These are phyloP conservation scores for Elaeis guineensis DNA, from an alignment of 176 grass and related monocot species.

Conservation along the genomic window DNA sequence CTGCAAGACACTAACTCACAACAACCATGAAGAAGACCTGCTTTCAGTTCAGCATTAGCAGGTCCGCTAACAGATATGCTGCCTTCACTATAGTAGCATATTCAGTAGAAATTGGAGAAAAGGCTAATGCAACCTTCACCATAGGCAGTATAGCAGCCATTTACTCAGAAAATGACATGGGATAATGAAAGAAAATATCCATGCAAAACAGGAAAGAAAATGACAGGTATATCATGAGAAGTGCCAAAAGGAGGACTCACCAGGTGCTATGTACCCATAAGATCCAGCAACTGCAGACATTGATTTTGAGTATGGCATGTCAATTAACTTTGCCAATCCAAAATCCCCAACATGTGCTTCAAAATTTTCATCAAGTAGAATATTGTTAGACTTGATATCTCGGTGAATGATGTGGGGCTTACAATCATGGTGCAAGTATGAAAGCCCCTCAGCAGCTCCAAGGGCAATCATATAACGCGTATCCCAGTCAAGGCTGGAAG, in stretches of 20 bases:
- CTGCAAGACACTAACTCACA: no score
- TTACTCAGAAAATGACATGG: no score
- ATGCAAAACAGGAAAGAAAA: no score
- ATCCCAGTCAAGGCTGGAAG: conserved; percentile 69
- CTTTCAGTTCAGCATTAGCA: no score
- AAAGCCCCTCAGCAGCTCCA: conserved; percentile 87
- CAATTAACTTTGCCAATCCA: conserved; percentile 94
- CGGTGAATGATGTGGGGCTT: conserved; percentile 88
- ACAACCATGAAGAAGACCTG: no score
- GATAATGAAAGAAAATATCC: no score
- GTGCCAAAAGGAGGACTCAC: conserved; percentile 31
- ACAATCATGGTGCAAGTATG: conserved; percentile 95
- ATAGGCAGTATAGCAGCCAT: no score
- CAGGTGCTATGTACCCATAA: conserved; percentile 97
- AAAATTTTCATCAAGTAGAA: conserved; percentile 95
- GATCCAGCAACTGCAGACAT: conserved; percentile 99
- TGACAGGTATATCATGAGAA: no score
- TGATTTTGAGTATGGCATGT: conserved; percentile 86
- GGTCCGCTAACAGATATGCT: no score
- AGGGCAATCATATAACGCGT: conserved; percentile 78
- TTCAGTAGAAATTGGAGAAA: no score
- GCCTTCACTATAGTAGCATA: no score
- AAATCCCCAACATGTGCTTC: conserved; percentile 99
- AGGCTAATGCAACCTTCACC: no score
- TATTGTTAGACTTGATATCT: conserved; percentile 98